phyloP scores from a whole-genome alignment of 805 yeast genomes.

The Wickerhamomyces chaumierensis region DNA sequence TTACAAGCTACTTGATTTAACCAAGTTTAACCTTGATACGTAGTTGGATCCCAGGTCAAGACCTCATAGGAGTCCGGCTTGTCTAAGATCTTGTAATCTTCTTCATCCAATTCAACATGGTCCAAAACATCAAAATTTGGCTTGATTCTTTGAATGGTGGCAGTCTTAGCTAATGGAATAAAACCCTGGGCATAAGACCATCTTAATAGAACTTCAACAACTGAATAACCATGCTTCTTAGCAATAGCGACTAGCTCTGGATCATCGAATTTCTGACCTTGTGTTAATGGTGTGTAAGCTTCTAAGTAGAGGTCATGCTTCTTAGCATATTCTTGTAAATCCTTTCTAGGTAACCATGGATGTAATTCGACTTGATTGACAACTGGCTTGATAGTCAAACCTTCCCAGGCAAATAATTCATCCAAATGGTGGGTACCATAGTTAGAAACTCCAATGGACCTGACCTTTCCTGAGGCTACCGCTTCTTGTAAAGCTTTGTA shows the following conservation, averaged over 20 bases:
- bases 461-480: slow-evolving; percentile 44
- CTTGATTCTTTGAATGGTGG: slow-evolving; percentile 8
- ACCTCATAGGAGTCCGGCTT: slow-evolving; percentile 12
- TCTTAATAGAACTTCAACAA: slow-evolving; percentile 11
- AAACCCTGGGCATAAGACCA: slow-evolving; percentile 17
- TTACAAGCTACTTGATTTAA: too few species aligned
- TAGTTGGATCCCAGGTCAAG: slow-evolving; percentile 15
- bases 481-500: slow-evolving; percentile 72
- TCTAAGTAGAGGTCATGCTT: slow-evolving; percentile 12
- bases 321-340: slow-evolving; percentile 13
- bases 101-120: slow-evolving; percentile 15
- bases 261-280: slow-evolving; percentile 12
- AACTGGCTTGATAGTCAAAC: slow-evolving; percentile 46
- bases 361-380: slow-evolving; percentile 50
- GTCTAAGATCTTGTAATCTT: slow-evolving; percentile 10
- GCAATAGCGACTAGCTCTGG: slow-evolving; percentile 13
- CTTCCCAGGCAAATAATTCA: slow-evolving; percentile 50
- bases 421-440: slow-evolving; percentile 55
- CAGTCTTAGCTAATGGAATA: slow-evolving; percentile 14
- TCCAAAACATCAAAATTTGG: slow-evolving; percentile 12
- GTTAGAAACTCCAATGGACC: slow-evolving; percentile 71
- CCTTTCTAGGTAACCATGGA: slow-evolving; percentile 18
- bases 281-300: slow-evolving; percentile 16
- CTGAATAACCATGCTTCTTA: slow-evolving; percentile 12
- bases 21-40: background rate